Base-by-base conservation (phyloP, 2,329 filamentous ascomycete genomes). In the Penicillium hesseltinei region DNA sequence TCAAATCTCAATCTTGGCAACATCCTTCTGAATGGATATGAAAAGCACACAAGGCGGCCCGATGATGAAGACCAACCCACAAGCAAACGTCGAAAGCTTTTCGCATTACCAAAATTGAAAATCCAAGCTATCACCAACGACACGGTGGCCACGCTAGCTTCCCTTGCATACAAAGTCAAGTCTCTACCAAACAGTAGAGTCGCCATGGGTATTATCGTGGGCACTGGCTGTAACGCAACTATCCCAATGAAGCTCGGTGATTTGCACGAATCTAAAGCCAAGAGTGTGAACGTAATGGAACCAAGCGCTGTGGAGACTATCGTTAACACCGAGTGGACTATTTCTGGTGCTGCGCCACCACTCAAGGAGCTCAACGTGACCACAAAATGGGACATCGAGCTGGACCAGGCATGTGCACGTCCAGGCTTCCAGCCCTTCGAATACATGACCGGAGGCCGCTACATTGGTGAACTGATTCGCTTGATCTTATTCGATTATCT, bases 321-420 rank as follows among this genome's bases (percentile, higher is more conserved):
- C 5, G 85, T 93, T 61, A 93, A 93, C 69, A 93, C 90, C 0
- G 90, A 94, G 74, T 92, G 89, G 88, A 90, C 88, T 51, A 91
- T 94, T 65, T 87, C 87, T 27, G 90, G 90, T 7, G 85, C 89
- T 2, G 86, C 85, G n/a, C 78, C 81, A 7, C 88, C 90, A 0
- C 76, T 93, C 53, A 78, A 81, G 25, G 80, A 86, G 25, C 67
- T 77, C 23, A 65, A 71, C 13, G 80, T 92, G 47, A 83, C 90
- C 51, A 92, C 84, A 10, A 76, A 76, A 36, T 93, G 90, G 90
- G 90, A 94, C 66, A 74, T 78, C 10, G 75, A 81, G 57, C 80
- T 94, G 6, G 89, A 92, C 64, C 74, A 74, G 5, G 82, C 85
- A 45, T 88, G 87, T 64, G 87, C 90, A 65, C 79, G 78, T 7